A percentile compares a stretch with the other conserved stretches of the same genome.
These are phyloP conservation scores for Fraxinus baroniana DNA, from an alignment of 305 asterid genomes.

Conservation along the genomic window DNA sequence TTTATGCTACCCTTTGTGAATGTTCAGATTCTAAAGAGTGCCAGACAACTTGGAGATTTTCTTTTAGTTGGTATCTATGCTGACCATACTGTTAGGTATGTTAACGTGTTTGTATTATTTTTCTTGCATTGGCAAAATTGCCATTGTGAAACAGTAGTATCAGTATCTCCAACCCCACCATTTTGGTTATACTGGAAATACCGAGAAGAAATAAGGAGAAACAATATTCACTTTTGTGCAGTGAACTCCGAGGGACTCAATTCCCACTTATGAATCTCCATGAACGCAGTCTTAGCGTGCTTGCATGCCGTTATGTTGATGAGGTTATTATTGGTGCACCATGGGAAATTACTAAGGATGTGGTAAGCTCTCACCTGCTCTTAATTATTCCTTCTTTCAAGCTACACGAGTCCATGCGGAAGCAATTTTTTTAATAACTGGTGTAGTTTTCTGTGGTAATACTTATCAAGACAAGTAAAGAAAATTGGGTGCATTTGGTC, in stretches of 20 bases:
- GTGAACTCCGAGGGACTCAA: conserved; percentile 70
- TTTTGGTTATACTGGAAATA: conserved; percentile 4
- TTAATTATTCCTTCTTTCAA: background rate
- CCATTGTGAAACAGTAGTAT: background rate
- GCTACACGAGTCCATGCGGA: background rate
- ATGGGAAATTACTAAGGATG: conserved; percentile 75
- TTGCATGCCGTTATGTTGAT: conserved; percentile 87
- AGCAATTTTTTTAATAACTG: background rate
- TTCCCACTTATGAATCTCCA: conserved; percentile 89
- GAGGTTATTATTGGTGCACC: conserved; percentile 97
- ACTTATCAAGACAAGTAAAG: background rate
- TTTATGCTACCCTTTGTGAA: conserved; percentile 12
- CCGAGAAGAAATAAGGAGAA: conserved; percentile 7
- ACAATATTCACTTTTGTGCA: conserved; percentile 34
- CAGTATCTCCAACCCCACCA: conserved; percentile 14
- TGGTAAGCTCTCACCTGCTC: conserved; percentile 46
- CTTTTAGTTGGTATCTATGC: conserved; percentile 86
- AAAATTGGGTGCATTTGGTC: background rate
- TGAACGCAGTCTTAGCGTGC: conserved; percentile 90
- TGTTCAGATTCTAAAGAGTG: conserved; percentile 76
- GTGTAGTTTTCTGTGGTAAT: background rate
- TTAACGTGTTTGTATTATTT: background rate
- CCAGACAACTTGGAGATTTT: conserved; percentile 87
- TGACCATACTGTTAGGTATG: conserved; percentile 75
- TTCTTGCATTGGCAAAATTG: background rate